Base-by-base conservation (phyloP, 2,329 filamentous ascomycete species). In the Claviceps monticola region DNA sequence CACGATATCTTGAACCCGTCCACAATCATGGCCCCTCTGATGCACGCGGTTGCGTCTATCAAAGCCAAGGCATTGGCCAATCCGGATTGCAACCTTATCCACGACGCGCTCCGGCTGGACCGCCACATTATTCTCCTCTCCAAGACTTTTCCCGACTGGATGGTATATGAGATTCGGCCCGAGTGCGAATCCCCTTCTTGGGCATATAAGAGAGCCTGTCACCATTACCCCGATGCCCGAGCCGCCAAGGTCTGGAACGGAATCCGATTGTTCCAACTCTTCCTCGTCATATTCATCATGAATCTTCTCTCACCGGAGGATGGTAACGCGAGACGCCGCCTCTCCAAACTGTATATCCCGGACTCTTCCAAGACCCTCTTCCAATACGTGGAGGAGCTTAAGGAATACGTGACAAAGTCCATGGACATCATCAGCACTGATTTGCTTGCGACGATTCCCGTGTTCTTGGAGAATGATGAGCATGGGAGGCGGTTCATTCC, bases 61-160 rank as follows among this genome's bases (percentile, higher is more conserved):
- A 56, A 56, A 36, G 55, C 56, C 1, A 56, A 41, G n/a, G 34
- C 46, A 1, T 16, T 26, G 9, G n/a, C 34, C 1, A 16, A 17
- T 34, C 14, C 51, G 1, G 47, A 48, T 14, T 37, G 48, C 2
- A 53, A 56, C 4, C 21, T 59, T 1, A 26, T 61, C 1, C 38
- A 51, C 2, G 57, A 62, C 21, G 59, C 61, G 1, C 48, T 57
- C 5, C 26, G 49, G 2, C 44, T 62, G 1, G 61, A 63, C 14
- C 49, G 48, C 1, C 53, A 56, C 5, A 51, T 56, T 3, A 16
- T 55, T 2, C 29, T 47, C 13, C 49, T 59, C 13, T 45, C 44
- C 11, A 11, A 54, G 0, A 34, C 26, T 5, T 36, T 51, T 0
- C 52, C 46, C 1, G 16, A 37, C 9, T 41, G 47, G n/a, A 43